Evolutionary conservation across 2,329 filamentous ascomycete species (phyloP), one percentile per base, ranked within the genome.

Genomic region (Blastomyces gilchristii): DNA sequence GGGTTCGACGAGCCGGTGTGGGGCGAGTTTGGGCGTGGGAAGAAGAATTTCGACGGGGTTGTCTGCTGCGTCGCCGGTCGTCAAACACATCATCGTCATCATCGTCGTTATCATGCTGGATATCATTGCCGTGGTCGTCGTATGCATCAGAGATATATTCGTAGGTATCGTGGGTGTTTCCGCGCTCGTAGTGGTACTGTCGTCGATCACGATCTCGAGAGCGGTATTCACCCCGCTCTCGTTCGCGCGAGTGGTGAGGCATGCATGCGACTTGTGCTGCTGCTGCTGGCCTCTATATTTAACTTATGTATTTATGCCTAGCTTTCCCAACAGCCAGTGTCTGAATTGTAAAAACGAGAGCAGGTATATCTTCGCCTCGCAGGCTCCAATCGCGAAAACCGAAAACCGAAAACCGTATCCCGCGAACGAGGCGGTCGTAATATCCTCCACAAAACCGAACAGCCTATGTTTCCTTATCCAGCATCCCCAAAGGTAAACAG

Each of bases 1-100:
- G 34, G 39, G 53, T 60, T 39, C 49, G 45, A 16, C 41, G 41
- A 41, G 57, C 57, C 7, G 39, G 43, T 45, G 50, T 39, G 43
- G 28, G 31, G 31, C 57, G 57, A 37, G 63, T 34, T 63, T 66
- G 31, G 64, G 66, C 58, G 67, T 67, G 31, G 65, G 68, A 58
- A 28, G 34, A 61, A 31, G 58, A 62, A 47, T 25, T n/a, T 34
- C 22, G 57, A 57, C 31, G 47, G 28, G 31, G n/a, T 6, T 25
- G 49, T 54, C 45, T 39, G 43, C 66, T 65, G 31, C 71, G 70
- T 58, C 69, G 65, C 39, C 68, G 66, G 53, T 68, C 66, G 58
- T 64, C 60, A 37, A 62, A 54, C n/a, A 61, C 62, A 45, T 68
- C 69, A 7, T 69, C 65, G 12, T 67, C 64, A 18, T 68, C 65